Evolutionary conservation across 441 rosid species (phyloP).

Genomic region (Jatropha podagrica): DNA sequence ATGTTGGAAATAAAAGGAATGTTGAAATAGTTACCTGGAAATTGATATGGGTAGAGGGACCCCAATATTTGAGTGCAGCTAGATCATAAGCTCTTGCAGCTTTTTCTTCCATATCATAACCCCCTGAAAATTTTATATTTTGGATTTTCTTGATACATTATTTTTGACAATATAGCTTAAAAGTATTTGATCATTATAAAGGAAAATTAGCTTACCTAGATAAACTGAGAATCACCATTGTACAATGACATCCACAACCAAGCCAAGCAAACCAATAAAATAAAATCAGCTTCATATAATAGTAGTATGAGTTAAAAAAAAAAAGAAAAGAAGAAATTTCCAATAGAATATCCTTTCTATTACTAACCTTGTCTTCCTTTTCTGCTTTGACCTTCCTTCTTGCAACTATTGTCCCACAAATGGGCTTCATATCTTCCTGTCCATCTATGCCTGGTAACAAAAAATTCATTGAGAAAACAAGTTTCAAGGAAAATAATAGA

Average conservation of each 20-base stretch:
- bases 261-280: constrained; percentile 9
- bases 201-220: constrained; percentile 50
- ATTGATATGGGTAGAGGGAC: constrained; percentile 94
- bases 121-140: constrained; percentile 55
- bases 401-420: constrained; percentile 98
- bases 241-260: constrained; percentile 35
- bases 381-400: constrained; percentile 99
- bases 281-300: constrained; percentile 6
- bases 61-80: constrained; percentile 99
- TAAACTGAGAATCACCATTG: constrained; percentile 60
- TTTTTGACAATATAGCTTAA: constrained; percentile 16
- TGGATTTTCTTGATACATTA: constrained; percentile 29
- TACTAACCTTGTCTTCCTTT: constrained; percentile 92
- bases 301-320: constrained; percentile 13
- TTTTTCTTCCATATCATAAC: constrained; percentile 98
- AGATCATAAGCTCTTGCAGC: constrained; percentile 98
- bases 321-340: constrained; percentile 13
- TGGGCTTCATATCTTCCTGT: constrained; percentile 99
- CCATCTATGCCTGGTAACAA: constrained; percentile 79
- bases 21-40: constrained; percentile 56
- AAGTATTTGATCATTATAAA: constrained; percentile 15
- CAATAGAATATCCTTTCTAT: not conserved
- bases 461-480: not conserved
- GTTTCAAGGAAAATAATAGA: not conserved
- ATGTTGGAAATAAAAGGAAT: constrained; percentile 16